These are phyloP conservation scores for Amyloporia xantha DNA, from an alignment of 768 basidiomycete genomes.

Conservation along the genomic window DNA sequence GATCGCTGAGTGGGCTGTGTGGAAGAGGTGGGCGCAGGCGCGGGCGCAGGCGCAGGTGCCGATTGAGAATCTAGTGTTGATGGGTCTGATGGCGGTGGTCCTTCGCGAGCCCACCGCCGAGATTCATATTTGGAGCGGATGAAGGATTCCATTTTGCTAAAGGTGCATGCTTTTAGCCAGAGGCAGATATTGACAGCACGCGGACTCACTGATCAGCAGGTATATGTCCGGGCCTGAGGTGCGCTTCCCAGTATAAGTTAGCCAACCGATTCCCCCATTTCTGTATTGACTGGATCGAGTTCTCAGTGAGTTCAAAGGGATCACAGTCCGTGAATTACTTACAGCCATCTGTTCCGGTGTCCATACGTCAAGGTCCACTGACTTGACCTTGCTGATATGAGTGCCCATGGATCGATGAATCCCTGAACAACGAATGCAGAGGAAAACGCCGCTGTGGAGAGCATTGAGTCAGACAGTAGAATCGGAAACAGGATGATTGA, in stretches of 20 bases:
- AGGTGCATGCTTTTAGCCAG: background rate
- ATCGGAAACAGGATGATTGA: too few species aligned
- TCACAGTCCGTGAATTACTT: slow-evolving; percentile 17
- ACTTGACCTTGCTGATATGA: slow-evolving; percentile 95
- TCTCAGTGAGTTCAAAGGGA: background rate
- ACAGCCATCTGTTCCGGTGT: slow-evolving; percentile 97
- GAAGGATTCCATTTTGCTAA: slow-evolving; percentile 97
- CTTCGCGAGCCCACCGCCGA: slow-evolving; percentile 89
- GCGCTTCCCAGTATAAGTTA: slow-evolving; percentile 96
- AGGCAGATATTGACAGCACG: background rate
- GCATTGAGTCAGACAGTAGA: too few species aligned
- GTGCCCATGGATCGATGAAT: slow-evolving; percentile 98
- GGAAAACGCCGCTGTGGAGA: slow-evolving; percentile 87
- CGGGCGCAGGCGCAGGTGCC: slow-evolving; percentile 15
- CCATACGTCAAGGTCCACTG: slow-evolving; percentile 96
- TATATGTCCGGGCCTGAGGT: slow-evolving; percentile 83
- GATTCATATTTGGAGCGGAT: slow-evolving; percentile 97
- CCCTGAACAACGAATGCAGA: slow-evolving; percentile 96
- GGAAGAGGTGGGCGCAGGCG: slow-evolving; percentile 9
- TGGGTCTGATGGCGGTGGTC: slow-evolving; percentile 77
- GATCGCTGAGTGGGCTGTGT: slow-evolving; percentile 7
- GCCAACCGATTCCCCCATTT: slow-evolving; percentile 94
- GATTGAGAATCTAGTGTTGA: slow-evolving; percentile 55
- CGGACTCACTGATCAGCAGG: slow-evolving; percentile 82
- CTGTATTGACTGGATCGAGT: slow-evolving; percentile 55